These are phyloP conservation scores for Dentiscutata heterogama DNA, from an alignment of 371 early-diverging fungal genomes.

Conservation along the genomic window DNA sequence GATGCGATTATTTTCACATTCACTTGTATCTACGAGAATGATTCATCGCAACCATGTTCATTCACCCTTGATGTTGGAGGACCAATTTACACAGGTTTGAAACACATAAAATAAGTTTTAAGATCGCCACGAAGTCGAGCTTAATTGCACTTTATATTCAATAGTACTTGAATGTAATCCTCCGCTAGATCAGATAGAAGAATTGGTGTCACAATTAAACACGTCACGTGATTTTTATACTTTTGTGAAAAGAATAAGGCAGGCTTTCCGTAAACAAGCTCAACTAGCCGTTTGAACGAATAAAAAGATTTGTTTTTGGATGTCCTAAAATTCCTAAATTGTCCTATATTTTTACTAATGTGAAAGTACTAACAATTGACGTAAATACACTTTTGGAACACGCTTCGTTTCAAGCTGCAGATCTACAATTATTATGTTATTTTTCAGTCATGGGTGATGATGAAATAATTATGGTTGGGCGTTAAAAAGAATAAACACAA, in stretches of 20 bases:
- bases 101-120: background rate
- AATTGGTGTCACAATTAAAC: conserved; percentile 14
- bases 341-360: no score
- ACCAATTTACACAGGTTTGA: background rate
- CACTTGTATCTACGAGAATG: conserved; percentile 20
- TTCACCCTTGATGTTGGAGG: conserved; percentile 2
- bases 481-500: no score
- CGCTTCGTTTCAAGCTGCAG: no score
- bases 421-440: no score
- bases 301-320: no score
- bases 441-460: no score
- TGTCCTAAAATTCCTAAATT: no score
- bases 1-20: conserved; percentile 9
- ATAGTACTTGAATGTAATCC: conserved; percentile 21
- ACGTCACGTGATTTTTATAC: conserved; percentile 3
- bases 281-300: no score
- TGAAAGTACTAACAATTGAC: no score
- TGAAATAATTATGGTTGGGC: no score
- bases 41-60: conserved; percentile 17
- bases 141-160: background rate
- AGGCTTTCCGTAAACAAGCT: background rate
- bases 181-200: conserved; percentile 1
- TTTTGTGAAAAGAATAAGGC: conserved; percentile 12
- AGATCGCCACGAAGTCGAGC: background rate
- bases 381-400: no score